These are phyloP conservation scores for Scedosporium apiospermum DNA, from an alignment of 2,329 filamentous ascomycete genomes.

Conservation along the genomic window DNA sequence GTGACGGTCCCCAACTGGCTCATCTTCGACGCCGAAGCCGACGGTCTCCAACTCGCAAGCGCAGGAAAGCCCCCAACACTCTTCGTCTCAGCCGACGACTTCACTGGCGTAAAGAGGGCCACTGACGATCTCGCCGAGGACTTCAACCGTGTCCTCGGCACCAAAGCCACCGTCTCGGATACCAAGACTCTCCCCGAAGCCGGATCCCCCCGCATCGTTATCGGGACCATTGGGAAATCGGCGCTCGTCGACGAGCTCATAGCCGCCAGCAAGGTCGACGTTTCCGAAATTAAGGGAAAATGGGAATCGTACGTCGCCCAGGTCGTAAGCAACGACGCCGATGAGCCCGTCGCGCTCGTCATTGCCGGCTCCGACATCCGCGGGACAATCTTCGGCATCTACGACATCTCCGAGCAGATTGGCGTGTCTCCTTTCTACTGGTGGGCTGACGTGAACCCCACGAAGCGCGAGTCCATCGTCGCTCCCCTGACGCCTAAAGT, in stretches of 20 bases:
- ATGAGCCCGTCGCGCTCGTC: conserved; percentile 39
- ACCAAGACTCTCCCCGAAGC: conserved; percentile 29
- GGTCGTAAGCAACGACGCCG: conserved; percentile 36
- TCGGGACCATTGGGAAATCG: conserved; percentile 55
- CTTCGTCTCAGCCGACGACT: conserved; percentile 48
- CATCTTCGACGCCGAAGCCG: conserved; percentile 21
- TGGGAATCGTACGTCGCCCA: conserved; percentile 41
- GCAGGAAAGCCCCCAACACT: conserved; percentile 32
- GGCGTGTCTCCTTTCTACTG: conserved; percentile 62
- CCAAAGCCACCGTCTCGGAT: conserved; percentile 50
- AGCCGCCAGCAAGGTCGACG: conserved; percentile 31
- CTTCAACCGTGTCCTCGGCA: conserved; percentile 63
- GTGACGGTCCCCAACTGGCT: conserved; percentile 36
- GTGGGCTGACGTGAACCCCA: conserved; percentile 53
- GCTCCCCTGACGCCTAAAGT: conserved; percentile 42
- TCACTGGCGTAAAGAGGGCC: conserved; percentile 58
- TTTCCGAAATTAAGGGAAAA: conserved; percentile 32
- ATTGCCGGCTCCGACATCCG: conserved; percentile 50
- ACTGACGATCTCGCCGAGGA: conserved; percentile 58
- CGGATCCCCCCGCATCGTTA: conserved; percentile 50
- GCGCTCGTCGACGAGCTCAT: conserved; percentile 50
- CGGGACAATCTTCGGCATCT: conserved; percentile 50
- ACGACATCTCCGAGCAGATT: conserved; percentile 52
- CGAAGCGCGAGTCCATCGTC: conserved; percentile 42
- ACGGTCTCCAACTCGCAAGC: conserved; percentile 24